Base-by-base conservation (phyloP, 2,329 filamentous ascomycete species). In the Ophiocordyceps camponoti-leonardi region DNA sequence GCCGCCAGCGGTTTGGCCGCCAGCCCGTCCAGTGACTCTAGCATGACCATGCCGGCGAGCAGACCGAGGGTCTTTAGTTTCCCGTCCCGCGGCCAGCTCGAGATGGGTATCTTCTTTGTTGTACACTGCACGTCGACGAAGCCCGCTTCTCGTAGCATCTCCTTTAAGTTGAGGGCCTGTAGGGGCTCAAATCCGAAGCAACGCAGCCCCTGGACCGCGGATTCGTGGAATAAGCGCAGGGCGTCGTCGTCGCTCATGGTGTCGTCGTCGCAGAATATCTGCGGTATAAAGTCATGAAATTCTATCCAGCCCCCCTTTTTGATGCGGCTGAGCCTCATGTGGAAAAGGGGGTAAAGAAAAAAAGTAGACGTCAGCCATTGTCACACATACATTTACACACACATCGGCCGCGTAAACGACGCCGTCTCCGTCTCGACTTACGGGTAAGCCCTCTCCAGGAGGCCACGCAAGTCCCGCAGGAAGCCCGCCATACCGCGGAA, bases 231-330 rank as follows among this genome's bases (percentile, higher is more conserved):
- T 8, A 55, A 50, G 22, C 52, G 53, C 33, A 69, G 51, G 3
- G 31, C 31, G 31, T 33, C 31, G 13, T 33, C 31, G 31, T 33
- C 31, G 13, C 30, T 10, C 26, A 43, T n/a, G 16, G 42, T 43
- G 28, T 26, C 42, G 26, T 43, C 42, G 42, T 43, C 42, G 26
- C 26, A 43, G 23, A 13, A 19, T 18, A 43, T 33, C 8, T 33
- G n/a, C 16, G 16, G n/a, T 41, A 65, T 60, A 28, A 69, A 58
- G 44, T 73, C 70, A 20, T 70, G 67, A 39, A 71, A 64, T 49
- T 74, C 71, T 33, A 74, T 58, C 66, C 68, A 73, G 42, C 69
- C 70, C n/a, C 71, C 71, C 1, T 63, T 61, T 40, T 56, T 61
- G 12, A 70, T 51, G 46, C 70, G 58, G 11, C 63, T 40, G 41